Conservation (phyloP, 2,329 filamentous ascomycete genomes). For the Fusarium fujikuroi region DNA sequence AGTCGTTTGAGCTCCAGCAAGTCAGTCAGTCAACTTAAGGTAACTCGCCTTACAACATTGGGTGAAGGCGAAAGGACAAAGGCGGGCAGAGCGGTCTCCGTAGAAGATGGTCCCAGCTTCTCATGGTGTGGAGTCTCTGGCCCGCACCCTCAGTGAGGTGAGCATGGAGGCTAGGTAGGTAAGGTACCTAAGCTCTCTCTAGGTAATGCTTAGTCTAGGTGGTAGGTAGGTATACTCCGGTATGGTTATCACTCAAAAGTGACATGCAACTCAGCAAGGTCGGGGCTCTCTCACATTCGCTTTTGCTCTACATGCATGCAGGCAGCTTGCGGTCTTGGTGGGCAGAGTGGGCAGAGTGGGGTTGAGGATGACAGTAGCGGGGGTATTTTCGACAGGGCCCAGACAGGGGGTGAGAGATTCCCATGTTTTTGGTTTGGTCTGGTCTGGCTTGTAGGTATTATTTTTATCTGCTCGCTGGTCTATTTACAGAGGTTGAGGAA, state of each 20-base stretch:
- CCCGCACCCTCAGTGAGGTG: conserved; percentile 14
- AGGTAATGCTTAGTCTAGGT: conserved; percentile 4
- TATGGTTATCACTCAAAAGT: not conserved
- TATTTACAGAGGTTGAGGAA: not conserved
- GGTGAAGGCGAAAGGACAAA: conserved; percentile 11
- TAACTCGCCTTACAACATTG: not conserved
- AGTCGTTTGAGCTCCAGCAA: conserved; percentile 28
- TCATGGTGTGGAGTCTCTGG: conserved; percentile 25
- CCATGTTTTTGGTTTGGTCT: conserved; percentile 5
- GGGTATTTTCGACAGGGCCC: conserved; percentile 30
- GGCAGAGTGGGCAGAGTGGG: conserved; percentile 38
- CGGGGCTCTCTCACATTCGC: not conserved
- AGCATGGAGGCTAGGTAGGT: not conserved
- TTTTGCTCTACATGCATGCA: not conserved
- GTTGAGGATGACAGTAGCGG: conserved; percentile 40
- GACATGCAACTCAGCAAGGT: not conserved
- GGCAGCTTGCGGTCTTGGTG: conserved; percentile 16
- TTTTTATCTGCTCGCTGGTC: not conserved
- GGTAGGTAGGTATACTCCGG: not conserved
- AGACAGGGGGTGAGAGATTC: not conserved
- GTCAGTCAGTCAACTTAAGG: not conserved
- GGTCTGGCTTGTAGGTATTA: not conserved
- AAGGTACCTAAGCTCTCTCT: not conserved
- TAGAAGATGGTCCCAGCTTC: conserved; percentile 33
- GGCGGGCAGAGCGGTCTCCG: conserved; percentile 33